Evolutionary conservation across 164 flowering plant genomes (phyloP), one percentile per base, ranked within the genome.

Genomic region (Paratinospora sagittata): DNA sequence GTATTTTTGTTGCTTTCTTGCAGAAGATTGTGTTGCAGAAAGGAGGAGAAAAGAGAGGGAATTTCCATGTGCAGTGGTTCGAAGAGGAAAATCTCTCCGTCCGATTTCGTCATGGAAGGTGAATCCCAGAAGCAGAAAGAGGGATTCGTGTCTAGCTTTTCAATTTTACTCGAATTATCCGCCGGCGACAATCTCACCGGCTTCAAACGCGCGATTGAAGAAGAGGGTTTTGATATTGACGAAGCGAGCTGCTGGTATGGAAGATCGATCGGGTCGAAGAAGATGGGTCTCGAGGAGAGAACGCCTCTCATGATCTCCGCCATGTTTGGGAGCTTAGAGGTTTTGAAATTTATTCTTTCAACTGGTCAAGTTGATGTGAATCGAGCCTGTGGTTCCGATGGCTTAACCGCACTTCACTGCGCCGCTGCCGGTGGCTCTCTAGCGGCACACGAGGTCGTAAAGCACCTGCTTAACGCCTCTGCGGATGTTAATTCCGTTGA

Each of bases 371-470:
- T 80, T 58, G 87, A 91, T 78, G 90, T 90, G 17, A 90, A 88
- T 64, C 67, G 80, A 63, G 84, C 84, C 14, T 84, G 88, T 72
- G 95, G 95, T 30, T 77, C 85, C 0, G 97, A 90, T 74, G 83
- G 86, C 34, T 85, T 77, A 23, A 91, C 98, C 12, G 90, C 98
- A n/a, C 95, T 95, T 66, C 98, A 95, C 79, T 90, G 96, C 72
- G 97, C 96, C 27, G 92, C 85, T 1, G 84, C 93, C n/a, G 97
- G 97, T 9, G 93, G 97, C 8, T 80, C 97, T 0, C 39, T 47
- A 8, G 64, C 85, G 0, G 78, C 88, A 0, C 62, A 76, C 11
- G 89, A 86, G 76, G 65, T 81, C 37, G 87, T 90, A 23, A 79
- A 84, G 81, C 76, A 84, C 66, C 78, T 95, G 78, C 77, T 95